Base-by-base conservation (phyloP, 371 early-diverging fungal genomes). In the Mucor lusitanicus region DNA sequence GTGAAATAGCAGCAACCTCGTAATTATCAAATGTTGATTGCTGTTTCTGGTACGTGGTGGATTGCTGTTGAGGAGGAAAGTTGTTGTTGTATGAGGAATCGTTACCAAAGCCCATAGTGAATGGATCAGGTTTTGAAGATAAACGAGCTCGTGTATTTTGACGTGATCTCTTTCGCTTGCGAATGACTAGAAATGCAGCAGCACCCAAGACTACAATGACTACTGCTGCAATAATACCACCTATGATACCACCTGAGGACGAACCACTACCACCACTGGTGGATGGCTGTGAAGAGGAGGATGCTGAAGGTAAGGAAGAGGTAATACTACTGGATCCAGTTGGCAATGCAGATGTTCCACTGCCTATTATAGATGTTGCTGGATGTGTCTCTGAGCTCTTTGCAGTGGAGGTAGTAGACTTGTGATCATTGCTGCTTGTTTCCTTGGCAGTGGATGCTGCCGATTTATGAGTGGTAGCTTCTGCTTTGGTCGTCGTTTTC, bases 191-290 rank as follows among this genome's bases (percentile, higher is more conserved):
- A 56, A 80, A 64, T 2, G 74, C 81, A 23, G 69, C 53, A 21
- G 37, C 74, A 3, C 72, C 68, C 7, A 64, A 68, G 9, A 69
- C 63, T 6, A 68, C 35, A 23, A 74, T 56, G 7, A 46, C 69
- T 3, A 72, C 74, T 5, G 74, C 79, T 2, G 67, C 81, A 13
- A 59, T 61, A 44, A 78, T 74, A 25, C 76, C 81, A 55, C 81
- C 81, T 32, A 80, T 69, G 17, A 68, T 59, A 15, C 65, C 65
- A 21, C 64, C 64, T 9, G 64, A 54, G 7, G 46, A 53, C 13
- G 53, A 53, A 25, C 27, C 53, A 2, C 27, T 13, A 25, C 27
- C 53, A 2, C 27, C 27, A 12, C 27, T 53, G 11, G 53, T 27
- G 3, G 53, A 12, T 23, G 53, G 27, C 27, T 35, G 35, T 13